A percentile compares a stretch with the other conserved stretches of the same genome.
Conservation (phyloP, 257 asterid species). For the Verbena officinalis region DNA sequence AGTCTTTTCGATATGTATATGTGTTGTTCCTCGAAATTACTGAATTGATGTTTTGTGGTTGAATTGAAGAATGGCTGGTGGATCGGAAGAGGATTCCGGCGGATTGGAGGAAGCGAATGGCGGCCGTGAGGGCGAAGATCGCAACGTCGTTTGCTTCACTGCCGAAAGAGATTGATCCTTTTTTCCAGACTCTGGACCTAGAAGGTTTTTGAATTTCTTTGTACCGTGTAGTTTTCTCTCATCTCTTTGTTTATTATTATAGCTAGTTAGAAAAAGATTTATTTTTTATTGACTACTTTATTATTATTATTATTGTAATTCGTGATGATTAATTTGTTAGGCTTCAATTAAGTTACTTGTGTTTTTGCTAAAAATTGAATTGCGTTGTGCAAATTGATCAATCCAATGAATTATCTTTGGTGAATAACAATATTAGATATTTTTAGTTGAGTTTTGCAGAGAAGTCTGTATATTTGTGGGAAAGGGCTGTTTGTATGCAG, state of each 20-base stretch:
- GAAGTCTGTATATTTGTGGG: slow-evolving; percentile 9
- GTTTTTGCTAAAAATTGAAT: neutral
- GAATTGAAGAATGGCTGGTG: slow-evolving; percentile 87
- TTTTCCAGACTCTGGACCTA: slow-evolving; percentile 68
- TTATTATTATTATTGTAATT: neutral
- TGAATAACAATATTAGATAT: neutral
- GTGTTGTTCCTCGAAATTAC: neutral
- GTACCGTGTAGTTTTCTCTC: neutral
- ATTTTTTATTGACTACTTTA: neutral
- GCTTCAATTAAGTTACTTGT: slow-evolving; percentile 18
- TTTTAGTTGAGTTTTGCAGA: neutral
- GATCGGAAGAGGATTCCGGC: slow-evolving; percentile 90
- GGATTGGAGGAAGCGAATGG: slow-evolving; percentile 91
- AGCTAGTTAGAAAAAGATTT: neutral
- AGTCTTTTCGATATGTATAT: neutral
- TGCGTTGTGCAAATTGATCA: slow-evolving; percentile 1
- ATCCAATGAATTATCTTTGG: neutral
- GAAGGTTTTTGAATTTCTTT: slow-evolving; percentile 58
- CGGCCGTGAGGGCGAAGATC: slow-evolving; percentile 79
- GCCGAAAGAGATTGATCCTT: slow-evolving; percentile 84
- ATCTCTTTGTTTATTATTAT: neutral
- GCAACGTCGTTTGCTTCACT: slow-evolving; percentile 69
- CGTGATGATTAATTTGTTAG: slow-evolving; percentile 8
- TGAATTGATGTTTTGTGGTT: slow-evolving; percentile 15
- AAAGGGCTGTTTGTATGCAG: neutral